Base-by-base conservation (phyloP, 805 yeast genomes). In the Debaryomyces castellii region DNA sequence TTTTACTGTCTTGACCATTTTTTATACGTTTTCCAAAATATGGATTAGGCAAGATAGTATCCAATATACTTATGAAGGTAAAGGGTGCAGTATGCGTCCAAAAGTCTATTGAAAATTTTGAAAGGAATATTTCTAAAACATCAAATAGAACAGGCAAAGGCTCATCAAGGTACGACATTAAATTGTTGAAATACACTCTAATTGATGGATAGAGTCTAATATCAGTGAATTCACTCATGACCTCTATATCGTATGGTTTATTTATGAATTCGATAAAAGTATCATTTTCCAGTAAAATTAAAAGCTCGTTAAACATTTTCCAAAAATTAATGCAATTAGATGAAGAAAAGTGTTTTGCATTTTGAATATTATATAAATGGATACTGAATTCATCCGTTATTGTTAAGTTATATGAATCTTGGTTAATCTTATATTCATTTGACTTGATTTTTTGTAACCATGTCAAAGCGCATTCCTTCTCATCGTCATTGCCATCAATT, bases 61-160 rank as follows among this genome's bases (percentile, higher is more conserved):
- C 90, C 42, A 86, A 60, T 37, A 83, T 67, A 48, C 81, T 82
- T 23, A 71, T 73, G 48, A 76, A 78, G 2, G 78, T 77, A 48
- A 69, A 76, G 0, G 87, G 88, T 1, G 76, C 66, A 3, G 82
- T 71, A 21, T 65, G 52, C 0, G 59, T 54, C 92, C 94, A 88
- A 47, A 83, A 78, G 3, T 67, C 64, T 0, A 55, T 16, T 6
- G 71, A 74, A 9, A 81, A 66, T 34, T 67, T 67, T 2, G 52
- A 48, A 20, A 87, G 60, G 1, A 83, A 60, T 6, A 70, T 48
- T 11, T 69, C 57, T 27, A 86, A 70, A 2, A 79, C 77, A 45
- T 79, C 67, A n/a, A 89, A 63, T 3, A 85, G 60, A 14, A 74
- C 63, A 0, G 86, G 85, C 25, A 85, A 55, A 1, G 85, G 80